Conservation (phyloP, 2,329 filamentous ascomycete species). For the Colletotrichum godetiae region DNA sequence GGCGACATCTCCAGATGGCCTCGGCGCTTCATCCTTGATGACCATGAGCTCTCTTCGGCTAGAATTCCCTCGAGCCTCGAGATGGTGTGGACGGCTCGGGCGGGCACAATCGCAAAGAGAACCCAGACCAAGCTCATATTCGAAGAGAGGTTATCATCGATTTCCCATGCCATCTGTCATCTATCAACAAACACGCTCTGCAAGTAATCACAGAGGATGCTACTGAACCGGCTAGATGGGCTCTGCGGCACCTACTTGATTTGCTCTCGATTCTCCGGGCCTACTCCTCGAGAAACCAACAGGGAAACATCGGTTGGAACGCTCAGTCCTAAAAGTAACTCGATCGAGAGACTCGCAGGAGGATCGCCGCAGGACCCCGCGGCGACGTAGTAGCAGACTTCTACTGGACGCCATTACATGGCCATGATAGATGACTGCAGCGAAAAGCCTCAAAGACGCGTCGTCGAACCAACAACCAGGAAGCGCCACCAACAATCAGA, state of each 20-base stretch:
- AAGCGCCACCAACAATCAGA: slow-evolving; percentile 15
- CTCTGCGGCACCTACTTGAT: slow-evolving; percentile 1
- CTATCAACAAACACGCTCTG: slow-evolving; percentile 5
- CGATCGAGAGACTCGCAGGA: slow-evolving; percentile 26
- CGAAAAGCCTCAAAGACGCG: slow-evolving; percentile 17
- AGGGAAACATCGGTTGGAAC: background rate
- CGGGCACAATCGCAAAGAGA: background rate
- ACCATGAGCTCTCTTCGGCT: background rate
- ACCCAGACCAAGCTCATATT: background rate
- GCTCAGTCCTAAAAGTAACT: background rate
- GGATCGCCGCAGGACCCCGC: slow-evolving; percentile 19
- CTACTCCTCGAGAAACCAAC: slow-evolving; percentile 2
- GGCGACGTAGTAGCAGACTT: background rate
- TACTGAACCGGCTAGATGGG: background rate
- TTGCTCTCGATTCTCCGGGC: background rate
- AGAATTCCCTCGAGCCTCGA: background rate
- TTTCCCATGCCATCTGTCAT: slow-evolving; percentile 14
- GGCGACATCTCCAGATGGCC: slow-evolving; percentile 15
- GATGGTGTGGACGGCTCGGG: slow-evolving; percentile 5
- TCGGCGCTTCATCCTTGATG: slow-evolving; percentile 16
- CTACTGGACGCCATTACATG: slow-evolving; percentile 1
- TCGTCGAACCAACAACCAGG: slow-evolving; percentile 14
- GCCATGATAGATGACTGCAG: slow-evolving; percentile 16
- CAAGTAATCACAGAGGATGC: background rate
- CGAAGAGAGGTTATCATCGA: background rate